Conservation (phyloP, 2,329 filamentous ascomycete species). For the Arachnomyces sp. region DNA sequence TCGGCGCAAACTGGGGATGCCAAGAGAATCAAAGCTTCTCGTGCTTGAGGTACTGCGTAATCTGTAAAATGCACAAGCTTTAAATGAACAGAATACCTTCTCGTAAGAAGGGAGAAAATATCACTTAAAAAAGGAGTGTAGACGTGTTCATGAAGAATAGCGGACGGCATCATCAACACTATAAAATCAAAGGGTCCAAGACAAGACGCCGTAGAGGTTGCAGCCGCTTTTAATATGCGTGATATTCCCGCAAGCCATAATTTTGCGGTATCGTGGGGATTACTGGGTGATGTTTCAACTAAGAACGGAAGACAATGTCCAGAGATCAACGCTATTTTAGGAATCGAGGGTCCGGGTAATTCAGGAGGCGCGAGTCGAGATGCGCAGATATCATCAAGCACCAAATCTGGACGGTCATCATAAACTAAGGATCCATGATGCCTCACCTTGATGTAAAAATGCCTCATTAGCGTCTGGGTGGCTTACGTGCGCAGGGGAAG, state of each 20-base stretch:
- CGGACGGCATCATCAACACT: conserved; percentile 9
- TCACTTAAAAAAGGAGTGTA: conserved; percentile 2
- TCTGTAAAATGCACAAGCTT: conserved; percentile 4
- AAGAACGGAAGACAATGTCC: conserved; percentile 5
- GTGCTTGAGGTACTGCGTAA: conserved; percentile 9
- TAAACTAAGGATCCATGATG: conserved; percentile 4
- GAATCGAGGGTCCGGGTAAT: background rate
- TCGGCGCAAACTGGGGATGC: conserved; percentile 6
- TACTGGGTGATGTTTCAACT: too few relatives aligned
- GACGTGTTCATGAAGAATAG: conserved; percentile 7
- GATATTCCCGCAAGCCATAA: too few relatives aligned
- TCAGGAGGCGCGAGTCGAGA: background rate
- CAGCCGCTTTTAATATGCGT: conserved; percentile 1
- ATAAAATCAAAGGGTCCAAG: conserved; percentile 9
- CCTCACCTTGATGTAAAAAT: conserved; percentile 1
- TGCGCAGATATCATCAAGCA: conserved; percentile 3
- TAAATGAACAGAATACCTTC: too few relatives aligned
- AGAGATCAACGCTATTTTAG: conserved; percentile 10
- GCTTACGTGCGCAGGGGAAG: background rate
- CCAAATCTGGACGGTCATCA: conserved; percentile 4
- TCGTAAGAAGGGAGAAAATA: conserved; percentile 8
- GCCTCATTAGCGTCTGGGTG: too few relatives aligned
- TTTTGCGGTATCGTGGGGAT: too few relatives aligned
- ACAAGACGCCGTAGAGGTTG: background rate
- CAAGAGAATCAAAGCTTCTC: conserved; percentile 6